Conservation (phyloP, 164 flowering plant genomes). For the Hamamelis virginiana region DNA sequence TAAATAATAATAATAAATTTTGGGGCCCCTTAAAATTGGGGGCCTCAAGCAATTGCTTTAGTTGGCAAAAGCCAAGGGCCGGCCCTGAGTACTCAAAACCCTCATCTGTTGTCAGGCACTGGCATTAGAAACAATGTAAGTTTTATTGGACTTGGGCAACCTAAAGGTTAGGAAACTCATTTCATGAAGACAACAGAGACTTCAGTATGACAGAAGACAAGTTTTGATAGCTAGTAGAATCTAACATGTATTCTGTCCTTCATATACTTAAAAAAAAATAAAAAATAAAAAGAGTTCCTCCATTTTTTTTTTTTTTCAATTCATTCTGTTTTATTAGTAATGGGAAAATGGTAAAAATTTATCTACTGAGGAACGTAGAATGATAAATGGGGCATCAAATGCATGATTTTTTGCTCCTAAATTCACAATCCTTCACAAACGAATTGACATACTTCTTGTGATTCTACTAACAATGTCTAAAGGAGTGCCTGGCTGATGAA, state of each 20-base stretch:
- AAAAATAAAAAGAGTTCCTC: too few species aligned
- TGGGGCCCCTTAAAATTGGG: too few species aligned
- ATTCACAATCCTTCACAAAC: not conserved
- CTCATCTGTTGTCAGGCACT: slow-evolving; percentile 21
- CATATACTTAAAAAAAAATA: not conserved
- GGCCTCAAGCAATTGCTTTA: too few species aligned
- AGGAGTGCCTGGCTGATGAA: not conserved
- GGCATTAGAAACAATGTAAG: slow-evolving; percentile 1
- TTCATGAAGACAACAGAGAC: not conserved
- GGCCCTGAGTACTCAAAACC: too few species aligned
- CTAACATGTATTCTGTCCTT: not conserved
- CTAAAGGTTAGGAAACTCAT: not conserved
- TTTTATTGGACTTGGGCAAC: not conserved
- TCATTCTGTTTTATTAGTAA: too few species aligned
- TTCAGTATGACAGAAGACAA: not conserved
- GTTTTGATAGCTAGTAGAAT: not conserved
- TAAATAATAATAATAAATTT: too few species aligned
- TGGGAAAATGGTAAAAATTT: too few species aligned
- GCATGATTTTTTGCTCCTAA: not conserved
- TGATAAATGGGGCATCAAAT: too few species aligned
- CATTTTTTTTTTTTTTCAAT: too few species aligned
- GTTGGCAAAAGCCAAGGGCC: too few species aligned
- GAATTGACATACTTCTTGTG: not conserved
- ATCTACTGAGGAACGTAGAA: too few species aligned
- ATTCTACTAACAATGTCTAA: not conserved